Conservation (phyloP, 306 rosid species). For the Cucurbita argyrosperma region DNA sequence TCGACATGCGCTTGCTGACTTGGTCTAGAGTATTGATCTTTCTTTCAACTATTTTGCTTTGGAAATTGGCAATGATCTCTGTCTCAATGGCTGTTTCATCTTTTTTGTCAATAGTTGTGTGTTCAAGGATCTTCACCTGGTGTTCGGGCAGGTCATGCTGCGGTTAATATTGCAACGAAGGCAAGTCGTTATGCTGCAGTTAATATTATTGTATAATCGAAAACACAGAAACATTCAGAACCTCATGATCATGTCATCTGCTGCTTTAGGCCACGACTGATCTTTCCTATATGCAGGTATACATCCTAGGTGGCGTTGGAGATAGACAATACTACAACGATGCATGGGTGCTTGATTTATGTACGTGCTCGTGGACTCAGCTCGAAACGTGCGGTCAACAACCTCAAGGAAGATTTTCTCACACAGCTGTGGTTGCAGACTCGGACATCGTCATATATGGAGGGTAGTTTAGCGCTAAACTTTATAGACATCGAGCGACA, state of each 20-base stretch:
- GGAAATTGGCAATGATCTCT: background rate
- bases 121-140: conserved; percentile 87
- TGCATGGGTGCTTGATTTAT: conserved; percentile 72
- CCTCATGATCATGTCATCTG: background rate
- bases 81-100: conserved; percentile 3
- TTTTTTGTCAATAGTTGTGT: conserved; percentile 37
- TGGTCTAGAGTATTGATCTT: conserved; percentile 64
- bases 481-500: background rate
- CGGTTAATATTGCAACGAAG: conserved; percentile 68
- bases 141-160: conserved; percentile 84
- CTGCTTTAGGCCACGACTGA: background rate
- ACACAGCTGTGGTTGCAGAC: conserved; percentile 67
- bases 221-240: background rate
- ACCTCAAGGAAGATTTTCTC: conserved; percentile 93
- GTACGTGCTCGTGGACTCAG: conserved; percentile 62
- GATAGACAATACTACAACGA: conserved; percentile 73
- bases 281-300: conserved; percentile 33
- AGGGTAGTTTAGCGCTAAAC: conserved; percentile 37
- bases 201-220: conserved; percentile 23
- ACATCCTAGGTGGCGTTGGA: conserved; percentile 88
- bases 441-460: conserved; percentile 65
- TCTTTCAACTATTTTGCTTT: background rate
- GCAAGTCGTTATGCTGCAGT: conserved; percentile 60
- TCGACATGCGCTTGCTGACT: conserved; percentile 65
- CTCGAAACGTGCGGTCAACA: conserved; percentile 56